phyloP scores from a whole-genome alignment of 1,139 yeast genomes.

The Kodamaea suecica region DNA sequence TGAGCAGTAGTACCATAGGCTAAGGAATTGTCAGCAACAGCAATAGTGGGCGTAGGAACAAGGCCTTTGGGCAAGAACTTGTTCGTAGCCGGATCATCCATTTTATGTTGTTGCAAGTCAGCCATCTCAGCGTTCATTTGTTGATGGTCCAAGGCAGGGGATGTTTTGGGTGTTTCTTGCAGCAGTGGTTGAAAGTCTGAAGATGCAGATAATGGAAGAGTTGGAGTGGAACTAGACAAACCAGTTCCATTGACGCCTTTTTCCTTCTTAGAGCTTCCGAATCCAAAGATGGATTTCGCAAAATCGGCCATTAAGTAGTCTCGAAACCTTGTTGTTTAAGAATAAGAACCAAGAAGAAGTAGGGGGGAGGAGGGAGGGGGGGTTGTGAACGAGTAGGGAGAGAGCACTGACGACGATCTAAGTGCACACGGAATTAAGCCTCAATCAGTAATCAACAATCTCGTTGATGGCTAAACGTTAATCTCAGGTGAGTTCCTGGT shows the following conservation, averaged over 20 bases:
- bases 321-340: no score
- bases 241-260: conserved; percentile 9
- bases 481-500: no score
- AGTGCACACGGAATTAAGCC: no score
- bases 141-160: conserved; percentile 7
- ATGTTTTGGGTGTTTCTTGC: conserved; percentile 5
- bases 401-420: no score
- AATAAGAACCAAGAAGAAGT: no score
- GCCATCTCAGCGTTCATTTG: conserved; percentile 1
- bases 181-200: conserved; percentile 4
- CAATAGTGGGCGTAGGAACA: conserved; percentile 57
- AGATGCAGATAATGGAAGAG: conserved; percentile 14
- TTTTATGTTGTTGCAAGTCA: conserved; percentile 9
- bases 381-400: no score
- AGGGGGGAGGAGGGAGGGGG: no score
- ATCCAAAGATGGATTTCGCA: conserved; percentile 59
- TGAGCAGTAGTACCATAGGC: conserved; percentile 67
- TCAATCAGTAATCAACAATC: no score
- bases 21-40: conserved; percentile 57
- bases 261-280: conserved; percentile 44
- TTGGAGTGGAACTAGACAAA: conserved; percentile 7
- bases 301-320: conserved; percentile 52
- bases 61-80: conserved; percentile 39
- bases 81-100: conserved; percentile 12
- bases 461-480: no score